These are phyloP conservation scores for Penicillium sp. DNA, from an alignment of 2,329 filamentous ascomycete genomes.

Conservation along the genomic window DNA sequence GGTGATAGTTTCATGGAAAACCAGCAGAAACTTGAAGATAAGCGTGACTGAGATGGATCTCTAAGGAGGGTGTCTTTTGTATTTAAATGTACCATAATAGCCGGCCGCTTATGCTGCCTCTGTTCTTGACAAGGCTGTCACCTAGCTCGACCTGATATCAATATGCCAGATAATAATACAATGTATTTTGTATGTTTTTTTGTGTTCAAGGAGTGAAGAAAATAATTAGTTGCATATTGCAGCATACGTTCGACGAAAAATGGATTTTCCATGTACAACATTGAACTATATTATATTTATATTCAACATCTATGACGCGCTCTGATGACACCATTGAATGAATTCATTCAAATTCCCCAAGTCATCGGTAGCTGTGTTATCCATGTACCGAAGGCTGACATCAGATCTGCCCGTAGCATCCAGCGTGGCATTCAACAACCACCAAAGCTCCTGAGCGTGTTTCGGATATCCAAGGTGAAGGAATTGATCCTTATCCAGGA, in stretches of 20 bases:
- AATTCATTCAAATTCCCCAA: slow-evolving; percentile 32
- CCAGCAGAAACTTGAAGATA: slow-evolving; percentile 1
- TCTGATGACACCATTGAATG: slow-evolving; percentile 25
- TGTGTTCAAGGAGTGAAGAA: too few relatives aligned
- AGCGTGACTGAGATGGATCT: not conserved
- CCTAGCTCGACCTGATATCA: not conserved
- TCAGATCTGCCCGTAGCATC: slow-evolving; percentile 17
- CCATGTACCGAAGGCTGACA: slow-evolving; percentile 24
- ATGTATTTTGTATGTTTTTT: not conserved
- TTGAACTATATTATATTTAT: slow-evolving; percentile 6
- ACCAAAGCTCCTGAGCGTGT: slow-evolving; percentile 34
- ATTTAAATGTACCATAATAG: not conserved
- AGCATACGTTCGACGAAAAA: too few relatives aligned
- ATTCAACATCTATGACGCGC: not conserved
- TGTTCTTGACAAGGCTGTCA: not conserved
- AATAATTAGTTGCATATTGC: not conserved
- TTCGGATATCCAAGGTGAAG: slow-evolving; percentile 32
- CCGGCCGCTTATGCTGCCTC: not conserved
- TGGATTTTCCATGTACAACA: not conserved
- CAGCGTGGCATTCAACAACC: slow-evolving; percentile 29
- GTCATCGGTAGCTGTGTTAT: slow-evolving; percentile 30
- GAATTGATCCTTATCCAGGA: slow-evolving; percentile 21
- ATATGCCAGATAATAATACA: not conserved
- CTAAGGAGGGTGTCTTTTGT: not conserved
- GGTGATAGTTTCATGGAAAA: slow-evolving; percentile 18